phyloP scores from a whole-genome alignment of 2,329 filamentous ascomycete genomes.

The Cladophialophora carrionii region DNA sequence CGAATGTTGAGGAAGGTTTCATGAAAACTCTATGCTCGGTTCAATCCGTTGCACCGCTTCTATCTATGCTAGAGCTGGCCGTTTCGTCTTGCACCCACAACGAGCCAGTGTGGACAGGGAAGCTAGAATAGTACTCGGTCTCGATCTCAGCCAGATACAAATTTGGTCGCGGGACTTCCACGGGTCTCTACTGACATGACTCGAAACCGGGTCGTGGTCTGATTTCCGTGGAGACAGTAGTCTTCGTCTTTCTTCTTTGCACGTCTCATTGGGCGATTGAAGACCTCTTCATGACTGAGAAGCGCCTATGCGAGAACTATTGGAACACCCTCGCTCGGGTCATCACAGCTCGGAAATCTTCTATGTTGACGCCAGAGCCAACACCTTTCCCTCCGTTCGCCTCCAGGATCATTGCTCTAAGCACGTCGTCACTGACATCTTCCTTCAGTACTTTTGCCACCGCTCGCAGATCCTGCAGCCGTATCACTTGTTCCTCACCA shows the following conservation, averaged over 20 bases:
- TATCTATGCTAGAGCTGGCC: slow-evolving; percentile 69
- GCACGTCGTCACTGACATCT: slow-evolving; percentile 76
- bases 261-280: background rate
- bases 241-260: background rate
- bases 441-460: slow-evolving; percentile 83
- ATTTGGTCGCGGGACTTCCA: slow-evolving; percentile 33
- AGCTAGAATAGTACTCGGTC: slow-evolving; percentile 59
- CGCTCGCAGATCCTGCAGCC: slow-evolving; percentile 73
- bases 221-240: slow-evolving; percentile 35
- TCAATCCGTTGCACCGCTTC: slow-evolving; percentile 48
- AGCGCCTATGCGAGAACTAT: slow-evolving; percentile 47
- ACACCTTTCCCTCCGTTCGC: slow-evolving; percentile 81
- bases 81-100: slow-evolving; percentile 56
- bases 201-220: slow-evolving; percentile 13
- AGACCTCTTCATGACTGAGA: background rate
- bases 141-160: slow-evolving; percentile 26
- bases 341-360: slow-evolving; percentile 88
- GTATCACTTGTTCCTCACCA: slow-evolving; percentile 65
- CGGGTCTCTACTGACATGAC: slow-evolving; percentile 32
- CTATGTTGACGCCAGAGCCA: slow-evolving; percentile 69
- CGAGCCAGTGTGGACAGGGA: slow-evolving; percentile 71
- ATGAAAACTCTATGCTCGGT: background rate
- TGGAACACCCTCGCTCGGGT: slow-evolving; percentile 79
- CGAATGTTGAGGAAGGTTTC: background rate
- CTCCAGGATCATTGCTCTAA: slow-evolving; percentile 93